Evolutionary conservation across 2,329 filamentous ascomycete species (phyloP).

Genomic region (Dothiorella sarmentorum): DNA sequence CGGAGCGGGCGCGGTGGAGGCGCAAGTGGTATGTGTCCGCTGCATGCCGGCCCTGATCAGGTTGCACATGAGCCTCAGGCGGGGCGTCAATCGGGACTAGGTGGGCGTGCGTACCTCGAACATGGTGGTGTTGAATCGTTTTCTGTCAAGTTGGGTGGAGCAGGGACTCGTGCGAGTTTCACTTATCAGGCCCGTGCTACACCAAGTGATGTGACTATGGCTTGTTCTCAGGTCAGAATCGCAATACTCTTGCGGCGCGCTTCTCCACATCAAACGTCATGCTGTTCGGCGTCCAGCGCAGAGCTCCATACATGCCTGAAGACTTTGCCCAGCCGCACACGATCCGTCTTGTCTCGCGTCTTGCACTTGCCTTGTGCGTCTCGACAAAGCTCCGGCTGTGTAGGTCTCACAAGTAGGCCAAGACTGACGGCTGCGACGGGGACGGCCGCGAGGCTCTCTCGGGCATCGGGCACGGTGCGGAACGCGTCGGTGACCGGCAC

Average conservation of each 20-base stretch:
- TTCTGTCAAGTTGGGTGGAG: constrained; percentile 9
- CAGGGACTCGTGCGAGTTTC: not conserved
- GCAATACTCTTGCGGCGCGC: constrained; percentile 2
- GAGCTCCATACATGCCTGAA: not conserved
- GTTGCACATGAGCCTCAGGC: constrained; percentile 5
- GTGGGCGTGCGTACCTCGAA: constrained; percentile 21
- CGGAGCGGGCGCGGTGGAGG: constrained; percentile 77
- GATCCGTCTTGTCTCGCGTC: not conserved
- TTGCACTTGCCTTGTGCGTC: not conserved
- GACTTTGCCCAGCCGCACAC: not conserved
- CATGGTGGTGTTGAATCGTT: constrained; percentile 18
- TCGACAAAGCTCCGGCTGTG: not conserved
- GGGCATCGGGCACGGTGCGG: not conserved
- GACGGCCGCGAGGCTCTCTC: not conserved
- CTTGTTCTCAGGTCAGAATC: constrained; percentile 11
- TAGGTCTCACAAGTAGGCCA: not conserved
- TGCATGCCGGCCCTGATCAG: constrained; percentile 54
- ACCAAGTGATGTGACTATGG: constrained; percentile 1
- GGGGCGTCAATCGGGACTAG: not conserved
- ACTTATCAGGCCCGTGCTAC: constrained; percentile 2
- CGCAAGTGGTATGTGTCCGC: constrained; percentile 75
- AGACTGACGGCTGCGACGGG: too few species aligned
- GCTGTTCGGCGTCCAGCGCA: not conserved
- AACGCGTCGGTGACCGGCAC: not conserved
- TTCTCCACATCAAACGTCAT: constrained; percentile 10